A percentile compares a stretch with the other conserved stretches of the same genome.
These are phyloP conservation scores for Leccinum truebloodii DNA, from an alignment of 768 basidiomycete genomes.

Conservation along the genomic window DNA sequence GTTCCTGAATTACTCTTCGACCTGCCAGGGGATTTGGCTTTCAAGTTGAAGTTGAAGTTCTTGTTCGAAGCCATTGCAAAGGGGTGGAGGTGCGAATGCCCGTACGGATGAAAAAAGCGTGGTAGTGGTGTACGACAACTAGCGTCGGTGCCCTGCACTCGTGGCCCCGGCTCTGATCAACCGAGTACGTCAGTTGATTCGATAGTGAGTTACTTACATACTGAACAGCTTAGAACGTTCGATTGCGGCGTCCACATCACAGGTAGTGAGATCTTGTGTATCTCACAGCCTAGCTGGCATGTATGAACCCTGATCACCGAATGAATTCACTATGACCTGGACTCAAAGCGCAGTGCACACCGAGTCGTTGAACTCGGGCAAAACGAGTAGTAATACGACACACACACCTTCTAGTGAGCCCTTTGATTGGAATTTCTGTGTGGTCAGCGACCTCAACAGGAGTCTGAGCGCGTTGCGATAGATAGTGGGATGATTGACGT, in stretches of 20 bases:
- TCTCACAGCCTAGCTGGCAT: no score
- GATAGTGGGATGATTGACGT: constrained; percentile 34
- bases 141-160: not conserved
- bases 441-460: constrained; percentile 17
- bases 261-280: no score
- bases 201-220: not conserved
- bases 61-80: constrained; percentile 11
- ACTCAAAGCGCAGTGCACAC: no score
- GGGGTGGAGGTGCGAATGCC: not conserved
- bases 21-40: not conserved
- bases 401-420: no score
- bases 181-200: constrained; percentile 21
- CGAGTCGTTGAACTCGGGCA: no score
- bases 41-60: not conserved
- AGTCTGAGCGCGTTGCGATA: no score
- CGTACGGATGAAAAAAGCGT: not conserved
- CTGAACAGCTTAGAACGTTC: not conserved
- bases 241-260: not conserved
- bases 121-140: not conserved
- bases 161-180: constrained; percentile 11
- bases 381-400: no score
- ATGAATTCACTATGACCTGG: no score
- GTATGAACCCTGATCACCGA: no score
- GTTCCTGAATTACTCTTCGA: not conserved
- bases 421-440: no score